These are phyloP conservation scores for Zanthoxylum bungeanum DNA, from an alignment of 345 rosid genomes.

Conservation along the genomic window DNA sequence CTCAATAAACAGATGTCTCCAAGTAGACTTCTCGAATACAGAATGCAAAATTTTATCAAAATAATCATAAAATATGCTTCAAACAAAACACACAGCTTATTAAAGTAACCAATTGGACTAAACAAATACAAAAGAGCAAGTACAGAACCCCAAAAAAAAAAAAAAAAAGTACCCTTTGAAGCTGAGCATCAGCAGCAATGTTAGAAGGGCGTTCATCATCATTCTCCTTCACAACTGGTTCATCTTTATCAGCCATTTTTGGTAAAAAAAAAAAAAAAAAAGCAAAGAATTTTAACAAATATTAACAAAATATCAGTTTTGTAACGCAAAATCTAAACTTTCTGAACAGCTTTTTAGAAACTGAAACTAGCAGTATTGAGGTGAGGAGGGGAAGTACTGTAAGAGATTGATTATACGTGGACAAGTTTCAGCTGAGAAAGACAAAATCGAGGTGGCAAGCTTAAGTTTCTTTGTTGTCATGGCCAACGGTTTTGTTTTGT, in stretches of 20 bases:
- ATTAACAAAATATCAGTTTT: neutral
- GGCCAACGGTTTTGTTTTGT: neutral
- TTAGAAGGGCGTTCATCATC: constrained; percentile 19
- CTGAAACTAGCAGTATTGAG: neutral
- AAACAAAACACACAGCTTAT: neutral
- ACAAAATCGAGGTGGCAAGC: neutral
- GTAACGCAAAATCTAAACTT: neutral
- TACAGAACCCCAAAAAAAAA: neutral
- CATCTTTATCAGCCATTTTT: constrained; percentile 35
- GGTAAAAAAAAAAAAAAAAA: constrained; percentile 7
- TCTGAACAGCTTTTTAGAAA: neutral
- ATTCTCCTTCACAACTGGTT: constrained; percentile 5
- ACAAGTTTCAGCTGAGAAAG: neutral
- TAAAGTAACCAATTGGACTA: neutral
- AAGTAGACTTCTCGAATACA: neutral
- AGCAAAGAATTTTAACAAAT: neutral
- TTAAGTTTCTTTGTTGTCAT: neutral
- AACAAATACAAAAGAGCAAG: neutral
- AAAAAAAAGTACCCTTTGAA: constrained; percentile 28
- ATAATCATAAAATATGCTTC: neutral
- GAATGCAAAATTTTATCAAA: neutral
- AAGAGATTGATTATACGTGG: neutral
- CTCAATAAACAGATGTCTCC: neutral
- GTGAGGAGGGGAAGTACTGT: neutral
- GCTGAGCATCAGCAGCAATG: constrained; percentile 23